These are phyloP conservation scores for Halophytophthora batemanensis DNA, from an alignment of 352 stramenopile genomes.

Conservation along the genomic window DNA sequence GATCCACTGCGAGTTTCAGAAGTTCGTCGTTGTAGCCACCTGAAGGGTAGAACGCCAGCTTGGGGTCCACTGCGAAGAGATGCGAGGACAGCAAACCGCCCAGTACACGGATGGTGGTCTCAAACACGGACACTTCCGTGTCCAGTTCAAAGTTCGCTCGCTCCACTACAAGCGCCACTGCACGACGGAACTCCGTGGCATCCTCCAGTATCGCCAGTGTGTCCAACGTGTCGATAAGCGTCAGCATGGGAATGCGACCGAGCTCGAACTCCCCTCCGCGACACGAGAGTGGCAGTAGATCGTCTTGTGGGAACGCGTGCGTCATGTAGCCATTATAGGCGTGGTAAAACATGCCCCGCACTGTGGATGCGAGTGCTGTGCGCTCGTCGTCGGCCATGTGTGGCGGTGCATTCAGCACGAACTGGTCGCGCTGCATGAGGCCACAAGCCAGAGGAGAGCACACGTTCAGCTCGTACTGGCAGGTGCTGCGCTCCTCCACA, in stretches of 20 bases:
- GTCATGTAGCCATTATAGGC: conserved; percentile 84
- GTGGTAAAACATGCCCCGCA: conserved; percentile 90
- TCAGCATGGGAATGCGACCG: conserved; percentile 81
- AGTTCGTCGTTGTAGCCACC: conserved; percentile 92
- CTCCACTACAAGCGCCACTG: conserved; percentile 57
- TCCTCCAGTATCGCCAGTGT: conserved; percentile 87
- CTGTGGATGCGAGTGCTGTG: conserved; percentile 46
- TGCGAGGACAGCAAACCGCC: conserved; percentile 91
- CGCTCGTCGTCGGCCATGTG: conserved; percentile 58
- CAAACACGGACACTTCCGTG: conserved; percentile 91
- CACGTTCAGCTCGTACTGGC: conserved; percentile 61
- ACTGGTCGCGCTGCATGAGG: conserved; percentile 68
- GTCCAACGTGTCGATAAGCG: conserved; percentile 90
- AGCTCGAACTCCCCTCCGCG: conserved; percentile 70
- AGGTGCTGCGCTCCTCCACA: conserved; percentile 48
- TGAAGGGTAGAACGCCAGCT: conserved; percentile 45
- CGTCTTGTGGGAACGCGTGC: conserved; percentile 82
- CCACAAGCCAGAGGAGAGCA: conserved; percentile 75
- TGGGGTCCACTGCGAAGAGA: conserved; percentile 63
- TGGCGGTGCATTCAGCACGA: conserved; percentile 47
- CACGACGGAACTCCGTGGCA: conserved; percentile 64
- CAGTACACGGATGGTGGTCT: conserved; percentile 91
- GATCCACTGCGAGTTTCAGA: conserved; percentile 91
- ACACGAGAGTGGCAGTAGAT: conserved; percentile 71
- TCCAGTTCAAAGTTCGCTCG: conserved; percentile 80